A percentile compares a stretch with the other conserved stretches of the same genome.
These are phyloP conservation scores for Globisporangium nunn DNA, from an alignment of 352 stramenopile genomes.

Conservation along the genomic window DNA sequence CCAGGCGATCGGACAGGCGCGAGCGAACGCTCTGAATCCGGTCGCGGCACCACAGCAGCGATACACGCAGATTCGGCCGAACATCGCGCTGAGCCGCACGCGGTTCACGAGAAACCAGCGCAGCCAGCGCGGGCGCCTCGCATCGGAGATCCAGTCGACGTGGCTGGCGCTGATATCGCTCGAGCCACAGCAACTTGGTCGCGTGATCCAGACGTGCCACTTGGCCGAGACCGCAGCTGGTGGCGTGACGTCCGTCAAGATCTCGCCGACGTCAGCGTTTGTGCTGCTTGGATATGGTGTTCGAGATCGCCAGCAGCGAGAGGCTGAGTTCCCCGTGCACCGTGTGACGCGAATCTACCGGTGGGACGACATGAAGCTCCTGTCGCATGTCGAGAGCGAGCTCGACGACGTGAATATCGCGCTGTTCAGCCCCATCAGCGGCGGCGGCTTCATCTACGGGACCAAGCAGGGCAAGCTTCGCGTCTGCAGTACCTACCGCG, in stretches of 20 bases:
- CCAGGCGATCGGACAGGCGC: slow-evolving; percentile 14
- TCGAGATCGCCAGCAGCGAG: slow-evolving; percentile 74
- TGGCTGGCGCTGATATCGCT: slow-evolving; percentile 82
- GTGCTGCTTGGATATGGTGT: slow-evolving; percentile 83
- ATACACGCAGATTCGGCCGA: slow-evolving; percentile 79
- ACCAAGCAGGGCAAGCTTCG: slow-evolving; percentile 95
- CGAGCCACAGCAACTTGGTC: slow-evolving; percentile 65
- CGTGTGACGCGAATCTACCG: slow-evolving; percentile 85
- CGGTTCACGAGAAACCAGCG: slow-evolving; percentile 71
- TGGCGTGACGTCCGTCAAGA: slow-evolving; percentile 87
- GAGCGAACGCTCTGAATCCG: slow-evolving; percentile 17
- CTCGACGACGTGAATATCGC: slow-evolving; percentile 99
- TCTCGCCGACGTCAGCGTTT: slow-evolving; percentile 81
- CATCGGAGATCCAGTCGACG: slow-evolving; percentile 79
- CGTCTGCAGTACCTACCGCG: slow-evolving; percentile 78
- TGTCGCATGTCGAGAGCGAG: slow-evolving; percentile 78
- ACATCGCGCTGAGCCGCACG: slow-evolving; percentile 78
- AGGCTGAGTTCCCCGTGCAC: slow-evolving; percentile 77
- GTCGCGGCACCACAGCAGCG: slow-evolving; percentile 30
- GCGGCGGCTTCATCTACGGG: slow-evolving; percentile 96
- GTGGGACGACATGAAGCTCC: slow-evolving; percentile 86
- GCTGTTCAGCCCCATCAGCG: slow-evolving; percentile 95
- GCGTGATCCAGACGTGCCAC: slow-evolving; percentile 77
- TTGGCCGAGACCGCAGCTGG: slow-evolving; percentile 72
- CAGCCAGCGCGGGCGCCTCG: slow-evolving; percentile 59